These are phyloP conservation scores for Blastobotrys ciferrii DNA, from an alignment of 1,139 yeast species.

Conservation along the genomic window DNA sequence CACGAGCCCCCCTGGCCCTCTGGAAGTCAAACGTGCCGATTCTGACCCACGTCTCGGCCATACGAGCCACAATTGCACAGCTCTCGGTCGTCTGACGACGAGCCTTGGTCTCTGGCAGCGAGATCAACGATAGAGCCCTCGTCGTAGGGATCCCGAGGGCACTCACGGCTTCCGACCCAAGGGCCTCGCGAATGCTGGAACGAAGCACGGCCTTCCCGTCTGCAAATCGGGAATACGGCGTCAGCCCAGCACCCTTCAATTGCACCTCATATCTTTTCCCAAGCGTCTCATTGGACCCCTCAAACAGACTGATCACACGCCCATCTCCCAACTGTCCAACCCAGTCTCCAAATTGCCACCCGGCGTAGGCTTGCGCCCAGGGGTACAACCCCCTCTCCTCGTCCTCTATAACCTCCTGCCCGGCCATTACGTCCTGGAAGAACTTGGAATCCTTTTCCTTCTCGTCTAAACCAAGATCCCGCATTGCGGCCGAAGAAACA, in stretches of 20 bases:
- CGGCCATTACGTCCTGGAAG: conserved; percentile 61
- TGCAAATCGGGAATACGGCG: conserved; percentile 92
- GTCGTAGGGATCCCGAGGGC: conserved; percentile 87
- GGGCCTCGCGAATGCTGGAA: conserved; percentile 83
- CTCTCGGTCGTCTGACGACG: conserved; percentile 66
- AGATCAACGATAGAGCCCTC: conserved; percentile 71
- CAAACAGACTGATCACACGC: conserved; percentile 79
- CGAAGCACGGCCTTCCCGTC: conserved; percentile 94
- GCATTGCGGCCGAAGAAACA: conserved; percentile 59
- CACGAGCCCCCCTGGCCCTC: conserved; percentile 68
- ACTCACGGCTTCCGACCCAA: conserved; percentile 77
- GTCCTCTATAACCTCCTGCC: conserved; percentile 47
- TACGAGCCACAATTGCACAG: conserved; percentile 82
- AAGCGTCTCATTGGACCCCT: conserved; percentile 45
- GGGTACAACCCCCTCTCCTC: conserved; percentile 54
- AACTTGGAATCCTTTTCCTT: conserved; percentile 31
- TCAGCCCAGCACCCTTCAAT: conserved; percentile 86
- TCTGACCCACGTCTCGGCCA: conserved; percentile 84
- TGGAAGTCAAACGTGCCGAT: conserved; percentile 88
- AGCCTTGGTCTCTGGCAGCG: conserved; percentile 73
- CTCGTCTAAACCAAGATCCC: conserved; percentile 56
- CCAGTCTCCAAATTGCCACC: conserved; percentile 93
- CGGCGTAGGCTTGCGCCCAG: conserved; percentile 89
- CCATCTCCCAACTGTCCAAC: conserved; percentile 99
- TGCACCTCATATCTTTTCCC: conserved; percentile 61